These are phyloP conservation scores for Flaveria brownii DNA, from an alignment of 129 eudicot genomes.

Conservation along the genomic window DNA sequence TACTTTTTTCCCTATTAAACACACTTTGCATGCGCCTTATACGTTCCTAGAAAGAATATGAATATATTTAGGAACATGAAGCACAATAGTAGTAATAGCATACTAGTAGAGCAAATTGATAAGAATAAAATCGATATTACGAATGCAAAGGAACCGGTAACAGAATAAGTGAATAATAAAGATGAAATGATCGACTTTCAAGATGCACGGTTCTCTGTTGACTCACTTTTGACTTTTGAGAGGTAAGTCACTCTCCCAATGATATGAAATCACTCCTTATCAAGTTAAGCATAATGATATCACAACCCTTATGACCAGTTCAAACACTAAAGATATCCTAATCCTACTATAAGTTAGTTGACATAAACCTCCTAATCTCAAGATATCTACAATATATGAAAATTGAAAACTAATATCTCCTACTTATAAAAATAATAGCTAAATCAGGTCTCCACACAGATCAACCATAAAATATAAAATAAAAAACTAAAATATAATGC, in stretches of 20 bases:
- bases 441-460: neutral
- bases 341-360: neutral
- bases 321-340: slow-evolving; percentile 5
- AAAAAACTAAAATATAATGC: neutral
- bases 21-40: slow-evolving; percentile 92
- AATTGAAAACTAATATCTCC: neutral
- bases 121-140: neutral
- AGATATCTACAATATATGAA: neutral
- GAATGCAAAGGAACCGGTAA: neutral
- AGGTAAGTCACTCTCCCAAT: neutral
- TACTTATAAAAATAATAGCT: neutral
- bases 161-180: neutral
- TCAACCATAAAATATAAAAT: neutral
- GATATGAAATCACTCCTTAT: neutral
- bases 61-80: neutral
- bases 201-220: neutral
- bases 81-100: neutral
- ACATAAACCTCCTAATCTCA: neutral
- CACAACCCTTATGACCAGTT: neutral
- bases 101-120: neutral
- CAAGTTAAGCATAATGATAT: neutral
- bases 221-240: neutral
- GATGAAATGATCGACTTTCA: neutral
- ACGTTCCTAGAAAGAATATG: slow-evolving; percentile 56
- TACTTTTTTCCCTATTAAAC: slow-evolving; percentile 81